Conservation (phyloP, 1,139 yeast species). For the Pichia sorboxylosa region DNA sequence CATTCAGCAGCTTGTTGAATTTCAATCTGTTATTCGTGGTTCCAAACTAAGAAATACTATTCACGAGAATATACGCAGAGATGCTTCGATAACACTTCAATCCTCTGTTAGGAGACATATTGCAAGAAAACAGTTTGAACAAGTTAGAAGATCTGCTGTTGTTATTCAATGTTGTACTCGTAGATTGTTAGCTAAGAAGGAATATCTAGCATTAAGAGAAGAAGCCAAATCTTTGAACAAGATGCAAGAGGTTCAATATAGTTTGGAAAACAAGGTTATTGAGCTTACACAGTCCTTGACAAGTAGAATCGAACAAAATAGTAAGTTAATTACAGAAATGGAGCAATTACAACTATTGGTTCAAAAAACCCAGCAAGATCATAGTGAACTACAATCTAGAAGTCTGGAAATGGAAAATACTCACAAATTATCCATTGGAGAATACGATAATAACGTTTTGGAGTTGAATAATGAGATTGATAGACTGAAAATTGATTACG, state of each 20-base stretch:
- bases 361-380: constrained; percentile 47
- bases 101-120: constrained; percentile 48
- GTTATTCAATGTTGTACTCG: constrained; percentile 70
- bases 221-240: constrained; percentile 90
- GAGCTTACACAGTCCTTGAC: constrained; percentile 82
- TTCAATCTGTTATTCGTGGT: constrained; percentile 68
- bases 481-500: constrained; percentile 46
- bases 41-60: constrained; percentile 33
- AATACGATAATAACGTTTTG: constrained; percentile 41
- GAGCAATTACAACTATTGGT: constrained; percentile 42
- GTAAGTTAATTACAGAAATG: constrained; percentile 54
- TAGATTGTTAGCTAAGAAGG: constrained; percentile 59
- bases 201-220: constrained; percentile 50
- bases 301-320: constrained; percentile 68
- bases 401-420: constrained; percentile 43
- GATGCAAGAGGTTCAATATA: constrained; percentile 82
- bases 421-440: constrained; percentile 33
- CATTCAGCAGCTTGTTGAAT: constrained; percentile 37
- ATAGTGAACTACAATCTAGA: constrained; percentile 42
- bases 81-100: constrained; percentile 65
- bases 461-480: constrained; percentile 48
- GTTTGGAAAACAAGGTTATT: constrained; percentile 89
- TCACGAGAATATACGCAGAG: constrained; percentile 23
- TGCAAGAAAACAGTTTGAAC: constrained; percentile 36
- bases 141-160: constrained; percentile 42